A percentile compares a stretch with the other conserved stretches of the same genome.
Conservation (phyloP, 2,329 filamentous ascomycete species). For the Alternaria brassicae region DNA sequence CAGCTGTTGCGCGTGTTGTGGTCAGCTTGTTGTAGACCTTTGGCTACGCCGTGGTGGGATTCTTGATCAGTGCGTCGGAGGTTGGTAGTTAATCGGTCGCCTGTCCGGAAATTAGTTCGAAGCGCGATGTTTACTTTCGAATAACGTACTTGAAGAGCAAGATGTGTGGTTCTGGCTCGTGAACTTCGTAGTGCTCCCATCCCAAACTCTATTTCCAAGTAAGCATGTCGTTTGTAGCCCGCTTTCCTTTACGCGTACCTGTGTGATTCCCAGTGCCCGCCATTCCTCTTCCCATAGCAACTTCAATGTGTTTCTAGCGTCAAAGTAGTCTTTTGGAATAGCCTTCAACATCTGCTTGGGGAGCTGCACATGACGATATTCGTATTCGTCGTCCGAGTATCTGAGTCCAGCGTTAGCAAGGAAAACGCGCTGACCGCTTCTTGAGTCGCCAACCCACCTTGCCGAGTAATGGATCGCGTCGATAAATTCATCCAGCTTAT, state of each 20-base stretch:
- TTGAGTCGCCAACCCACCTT: slow-evolving; percentile 64
- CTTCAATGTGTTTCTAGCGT: slow-evolving; percentile 91
- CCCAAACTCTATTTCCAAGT: slow-evolving; percentile 76
- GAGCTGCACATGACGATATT: slow-evolving; percentile 97
- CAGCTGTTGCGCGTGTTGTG: slow-evolving; percentile 12
- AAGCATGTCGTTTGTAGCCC: slow-evolving; percentile 7
- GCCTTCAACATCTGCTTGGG: slow-evolving; percentile 98
- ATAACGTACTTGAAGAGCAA: slow-evolving; percentile 90
- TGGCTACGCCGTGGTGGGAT: slow-evolving; percentile 1
- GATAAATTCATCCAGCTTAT: slow-evolving; percentile 86
- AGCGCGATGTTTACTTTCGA: background rate
- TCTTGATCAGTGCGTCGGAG: slow-evolving; percentile 59
- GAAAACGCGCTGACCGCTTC: slow-evolving; percentile 20
- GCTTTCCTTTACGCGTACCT: slow-evolving; percentile 63
- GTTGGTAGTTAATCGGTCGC: slow-evolving; percentile 84
- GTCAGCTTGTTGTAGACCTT: slow-evolving; percentile 12
- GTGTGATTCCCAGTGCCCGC: slow-evolving; percentile 95
- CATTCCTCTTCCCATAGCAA: slow-evolving; percentile 98
- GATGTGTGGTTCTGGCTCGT: slow-evolving; percentile 98
- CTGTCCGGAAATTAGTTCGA: slow-evolving; percentile 54
- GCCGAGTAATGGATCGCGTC: slow-evolving; percentile 96
- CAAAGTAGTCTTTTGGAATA: slow-evolving; percentile 94
- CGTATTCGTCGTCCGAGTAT: slow-evolving; percentile 90
- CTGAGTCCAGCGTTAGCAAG: slow-evolving; percentile 58
- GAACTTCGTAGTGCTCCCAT: slow-evolving; percentile 99